Base-by-base conservation (phyloP, 179 eudicot species). In the Dionaea muscipula region DNA sequence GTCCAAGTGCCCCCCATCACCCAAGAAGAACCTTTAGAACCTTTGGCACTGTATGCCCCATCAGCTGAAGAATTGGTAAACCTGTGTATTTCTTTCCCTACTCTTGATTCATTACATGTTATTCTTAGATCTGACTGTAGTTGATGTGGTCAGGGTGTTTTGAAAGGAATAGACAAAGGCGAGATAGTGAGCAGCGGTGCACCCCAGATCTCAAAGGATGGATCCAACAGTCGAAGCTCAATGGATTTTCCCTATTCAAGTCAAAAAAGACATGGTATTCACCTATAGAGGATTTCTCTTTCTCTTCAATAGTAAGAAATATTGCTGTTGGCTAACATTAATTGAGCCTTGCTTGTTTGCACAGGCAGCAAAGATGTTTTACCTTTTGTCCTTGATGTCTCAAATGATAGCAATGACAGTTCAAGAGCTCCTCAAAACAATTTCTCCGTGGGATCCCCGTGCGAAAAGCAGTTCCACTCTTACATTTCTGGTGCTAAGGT, bases 141-240 rank as follows among this genome's bases (percentile, higher is more conserved):
- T 47, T 61, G 24, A 14, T 62, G 31, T 64, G 46, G 39, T 51
- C 75, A 93, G 99, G 75, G 53, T 70, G 70, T 85, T 41, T 60
- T 93, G 67, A 71, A 83, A 70, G 95, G 93, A 24, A 93, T 93
- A 75, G 95, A 82, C 69, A 81, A 82, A 63, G 99, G 95, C 46
- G 99, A 93, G 26, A 70, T 91, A 49, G 45, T 77, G 3, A 80
- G 95, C 65, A 84, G 94, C 68, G 96, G 94, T 50, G 94, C 88
- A 23, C 80, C 94, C 20, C 98, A 81, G 63, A 47, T 66, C 55
- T 68, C 84, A 7, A 91, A 88, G 80, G 99, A 93, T 39, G 96
- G 85, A 55, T 72, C 93, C 62, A 54, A 66, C 46, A 93, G 86
- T 40, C 76, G 83, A 64, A 76, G 79, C 44, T 48, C 86, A 24